A percentile compares a stretch with the other conserved stretches of the same genome.
These are phyloP conservation scores for Lachnellula subtilissima DNA, from an alignment of 2,329 filamentous ascomycete species.

Conservation along the genomic window DNA sequence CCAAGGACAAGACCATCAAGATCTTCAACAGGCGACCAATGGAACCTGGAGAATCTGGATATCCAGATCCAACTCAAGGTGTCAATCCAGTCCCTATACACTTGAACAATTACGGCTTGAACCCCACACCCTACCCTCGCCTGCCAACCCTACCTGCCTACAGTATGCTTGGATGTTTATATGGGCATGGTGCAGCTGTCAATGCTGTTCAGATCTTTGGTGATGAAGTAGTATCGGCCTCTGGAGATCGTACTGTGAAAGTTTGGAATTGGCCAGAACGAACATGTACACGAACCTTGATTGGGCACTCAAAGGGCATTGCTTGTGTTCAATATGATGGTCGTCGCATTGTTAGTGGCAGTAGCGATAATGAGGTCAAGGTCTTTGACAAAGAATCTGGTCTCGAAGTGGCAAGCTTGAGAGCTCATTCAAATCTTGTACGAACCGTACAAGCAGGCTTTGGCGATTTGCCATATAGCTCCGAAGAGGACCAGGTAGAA, in stretches of 20 bases:
- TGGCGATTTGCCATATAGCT: constrained; percentile 77
- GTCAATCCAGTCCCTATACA: constrained; percentile 50
- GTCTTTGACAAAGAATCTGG: constrained; percentile 86
- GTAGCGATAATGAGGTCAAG: constrained; percentile 91
- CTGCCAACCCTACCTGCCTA: constrained; percentile 59
- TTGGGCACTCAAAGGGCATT: constrained; percentile 90
- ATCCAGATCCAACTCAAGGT: constrained; percentile 34
- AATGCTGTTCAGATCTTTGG: constrained; percentile 91
- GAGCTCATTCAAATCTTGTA: constrained; percentile 78
- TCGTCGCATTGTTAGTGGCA: constrained; percentile 87
- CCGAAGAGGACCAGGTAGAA: constrained; percentile 66
- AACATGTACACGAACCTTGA: constrained; percentile 68
- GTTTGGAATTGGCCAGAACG: constrained; percentile 88
- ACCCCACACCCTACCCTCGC: constrained; percentile 40
- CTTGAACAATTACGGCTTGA: constrained; percentile 52
- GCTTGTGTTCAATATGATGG: constrained; percentile 97
- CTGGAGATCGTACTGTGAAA: constrained; percentile 89
- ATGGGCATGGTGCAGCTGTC: constrained; percentile 85
- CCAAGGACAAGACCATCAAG: constrained; percentile 95
- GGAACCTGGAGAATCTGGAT: constrained; percentile 54
- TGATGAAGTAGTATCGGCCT: constrained; percentile 87
- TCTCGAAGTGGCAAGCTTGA: constrained; percentile 82
- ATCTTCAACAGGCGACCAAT: constrained; percentile 81
- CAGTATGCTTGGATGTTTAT: constrained; percentile 70
- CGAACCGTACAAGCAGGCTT: constrained; percentile 94